Base-by-base conservation (phyloP, 352 stramenopile species). In the Thalassiosira oceanica region DNA sequence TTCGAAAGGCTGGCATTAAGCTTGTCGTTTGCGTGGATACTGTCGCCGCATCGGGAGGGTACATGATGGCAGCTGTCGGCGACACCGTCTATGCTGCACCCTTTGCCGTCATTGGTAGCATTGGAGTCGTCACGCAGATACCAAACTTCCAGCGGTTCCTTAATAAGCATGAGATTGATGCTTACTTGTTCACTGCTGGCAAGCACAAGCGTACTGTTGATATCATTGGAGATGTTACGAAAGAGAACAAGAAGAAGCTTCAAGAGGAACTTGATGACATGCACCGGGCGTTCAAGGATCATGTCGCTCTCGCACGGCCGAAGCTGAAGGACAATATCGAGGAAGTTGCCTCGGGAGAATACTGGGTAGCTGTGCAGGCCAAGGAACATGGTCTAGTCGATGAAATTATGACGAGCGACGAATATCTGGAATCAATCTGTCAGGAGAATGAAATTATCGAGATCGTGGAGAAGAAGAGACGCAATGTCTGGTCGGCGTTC, bases 31-130 rank as follows among this genome's bases (percentile, higher is more conserved):
- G 74, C 46, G 70, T 90, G 8, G 72, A 90, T 44, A 65, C 84
- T 26, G 74, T 92, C 3, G 89, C 86, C 5, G 85, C 89, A 4
- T 86, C 66, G 21, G 90, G 90, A 27, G 90, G 90, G 2, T 95
- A 95, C 69, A 80, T 80, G 70, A 80, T 80, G 52, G 70, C 70
- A 33, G 20, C 54, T 18, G 67, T 64, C 31, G 63, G 63, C 3
- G 63, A 58, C 18, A 36, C 68, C 42, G 39, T 90, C 3, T 85
- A 74, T 50, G 79, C 74, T 21, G 70, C 83, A 27, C 83, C 83
- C 2, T 90, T 90, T 73, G 75, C 74, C 7, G 66, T 88, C n/a
- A 33, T 90, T n/a, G 83, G 83, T 29, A 75, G 44, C n/a, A 90
- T 90, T 49, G 83, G 83, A 24, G 83, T 90, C 13, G 61, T 88